Conservation (phyloP, 176 grass and related monocot species). For the Aegilops longissima region DNA sequence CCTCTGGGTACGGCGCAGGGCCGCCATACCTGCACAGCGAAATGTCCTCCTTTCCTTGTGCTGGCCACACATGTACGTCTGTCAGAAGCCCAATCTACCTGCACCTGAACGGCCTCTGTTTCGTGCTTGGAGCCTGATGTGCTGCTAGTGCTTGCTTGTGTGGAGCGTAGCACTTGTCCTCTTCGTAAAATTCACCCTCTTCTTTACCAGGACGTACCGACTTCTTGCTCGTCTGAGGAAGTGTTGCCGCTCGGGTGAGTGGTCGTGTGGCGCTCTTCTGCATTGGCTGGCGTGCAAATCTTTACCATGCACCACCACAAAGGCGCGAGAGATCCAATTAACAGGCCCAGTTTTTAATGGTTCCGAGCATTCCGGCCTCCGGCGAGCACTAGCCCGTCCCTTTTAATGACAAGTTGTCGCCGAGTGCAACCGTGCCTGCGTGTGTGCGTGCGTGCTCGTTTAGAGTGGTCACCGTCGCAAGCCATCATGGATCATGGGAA, state of each 20-base stretch:
- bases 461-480: conserved; percentile 21
- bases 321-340: conserved; percentile 37
- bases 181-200: not conserved
- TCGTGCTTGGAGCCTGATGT: not conserved
- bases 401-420: conserved; percentile 18
- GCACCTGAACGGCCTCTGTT: not conserved
- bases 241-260: not conserved
- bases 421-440: not conserved
- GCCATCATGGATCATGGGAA: conserved; percentile 21
- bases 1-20: not conserved
- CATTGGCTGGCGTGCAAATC: conserved; percentile 45
- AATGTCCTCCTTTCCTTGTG: not conserved
- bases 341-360: conserved; percentile 33
- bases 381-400: conserved; percentile 11
- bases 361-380: conserved; percentile 19
- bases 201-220: not conserved
- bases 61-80: conserved; percentile 12
- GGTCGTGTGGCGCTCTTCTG: conserved; percentile 22
- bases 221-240: not conserved
- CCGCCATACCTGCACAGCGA: not conserved
- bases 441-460: not conserved
- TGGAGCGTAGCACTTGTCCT: conserved; percentile 12
- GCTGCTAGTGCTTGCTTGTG: not conserved
- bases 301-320: conserved; percentile 4
- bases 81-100: not conserved